phyloP scores from a whole-genome alignment of 2,329 filamentous ascomycete genomes.

The Tolypocladium guangdongense region DNA sequence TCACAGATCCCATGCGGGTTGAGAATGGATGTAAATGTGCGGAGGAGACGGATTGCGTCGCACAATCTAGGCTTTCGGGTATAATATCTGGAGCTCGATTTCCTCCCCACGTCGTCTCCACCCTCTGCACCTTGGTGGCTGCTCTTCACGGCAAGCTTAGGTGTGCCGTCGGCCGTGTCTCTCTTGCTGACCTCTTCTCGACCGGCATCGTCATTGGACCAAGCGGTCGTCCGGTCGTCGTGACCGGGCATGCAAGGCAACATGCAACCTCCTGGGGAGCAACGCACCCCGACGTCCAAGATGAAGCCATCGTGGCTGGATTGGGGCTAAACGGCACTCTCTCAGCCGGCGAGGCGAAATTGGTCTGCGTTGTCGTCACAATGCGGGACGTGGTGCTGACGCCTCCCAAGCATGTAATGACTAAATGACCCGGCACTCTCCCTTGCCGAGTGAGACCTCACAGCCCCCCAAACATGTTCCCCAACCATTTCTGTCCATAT shows the following conservation, averaged over 20 bases:
- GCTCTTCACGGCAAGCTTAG: neutral
- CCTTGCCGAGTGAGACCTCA: slow-evolving; percentile 17
- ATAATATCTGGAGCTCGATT: neutral
- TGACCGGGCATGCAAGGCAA: slow-evolving; percentile 6
- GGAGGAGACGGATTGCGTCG: neutral
- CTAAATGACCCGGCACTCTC: slow-evolving; percentile 11
- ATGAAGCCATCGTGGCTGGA: slow-evolving; percentile 10
- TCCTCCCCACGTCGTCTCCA: neutral
- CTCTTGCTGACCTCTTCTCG: neutral
- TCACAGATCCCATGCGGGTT: neutral
- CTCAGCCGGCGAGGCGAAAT: neutral
- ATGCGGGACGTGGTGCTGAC: slow-evolving; percentile 1
- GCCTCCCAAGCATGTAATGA: slow-evolving; percentile 7
- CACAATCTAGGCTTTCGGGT: neutral
- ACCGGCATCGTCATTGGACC: slow-evolving; percentile 5
- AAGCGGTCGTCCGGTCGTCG: neutral
- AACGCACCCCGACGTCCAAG: neutral
- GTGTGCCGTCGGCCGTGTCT: slow-evolving; percentile 1
- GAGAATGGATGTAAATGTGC: neutral
- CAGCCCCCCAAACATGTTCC: slow-evolving; percentile 2
- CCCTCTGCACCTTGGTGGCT: neutral
- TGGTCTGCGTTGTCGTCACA: neutral
- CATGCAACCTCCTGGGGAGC: slow-evolving; percentile 5
- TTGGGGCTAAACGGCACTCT: slow-evolving; percentile 2
- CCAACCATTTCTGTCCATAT: slow-evolving; percentile 6